Evolutionary conservation across 176 grass and related monocot genomes (phyloP), one percentile per base, ranked within the genome.

Genomic region (Oryza officinalis): DNA sequence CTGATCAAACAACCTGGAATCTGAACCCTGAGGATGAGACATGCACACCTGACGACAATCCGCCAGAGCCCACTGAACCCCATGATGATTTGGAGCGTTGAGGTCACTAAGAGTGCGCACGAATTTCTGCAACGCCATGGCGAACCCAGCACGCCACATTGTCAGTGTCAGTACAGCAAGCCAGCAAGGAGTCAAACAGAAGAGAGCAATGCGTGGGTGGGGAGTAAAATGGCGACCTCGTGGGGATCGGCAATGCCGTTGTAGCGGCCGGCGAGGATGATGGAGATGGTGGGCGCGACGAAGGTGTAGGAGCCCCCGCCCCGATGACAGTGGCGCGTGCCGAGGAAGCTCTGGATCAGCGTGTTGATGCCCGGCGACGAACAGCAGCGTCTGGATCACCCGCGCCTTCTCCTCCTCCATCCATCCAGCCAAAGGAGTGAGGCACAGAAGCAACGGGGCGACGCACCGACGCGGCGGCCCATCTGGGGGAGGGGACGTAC

Each of bases 311-410:
- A 99, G 0, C 49, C n/a, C n/a, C n/a, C n/a, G n/a, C 89, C 13
- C 96, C 96, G 81, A 98, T 90, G 52, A 98, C 96, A 71, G 91
- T 91, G 88, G 65, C 93, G 89, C 71, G 93, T 98, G 75, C 96
- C 96, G 50, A 93, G 83, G 50, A 90, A 76, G 83, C 91, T 95
- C 82, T 98, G 93, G 3, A 98, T 41, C 60, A 98, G 84, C 63
- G 96, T 98, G 90, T 92, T 98, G 69, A 98, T 87, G 5, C 96
- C 30, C 96, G 23, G 96, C 81, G 47, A 98, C 93, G 77, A 98
- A 91, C 15, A 95, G 85, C 76, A 98, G 69, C 50, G 96, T 98
- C 83, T 98, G 96, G 61, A 98, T 89, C 80, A 98, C 93, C 81
- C 82, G 86, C 35, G 96, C 93, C 79, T 94, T 98, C 63, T 98